Conservation (phyloP, 108 stramenopile genomes). For the Poteriospumella lacustris region DNA sequence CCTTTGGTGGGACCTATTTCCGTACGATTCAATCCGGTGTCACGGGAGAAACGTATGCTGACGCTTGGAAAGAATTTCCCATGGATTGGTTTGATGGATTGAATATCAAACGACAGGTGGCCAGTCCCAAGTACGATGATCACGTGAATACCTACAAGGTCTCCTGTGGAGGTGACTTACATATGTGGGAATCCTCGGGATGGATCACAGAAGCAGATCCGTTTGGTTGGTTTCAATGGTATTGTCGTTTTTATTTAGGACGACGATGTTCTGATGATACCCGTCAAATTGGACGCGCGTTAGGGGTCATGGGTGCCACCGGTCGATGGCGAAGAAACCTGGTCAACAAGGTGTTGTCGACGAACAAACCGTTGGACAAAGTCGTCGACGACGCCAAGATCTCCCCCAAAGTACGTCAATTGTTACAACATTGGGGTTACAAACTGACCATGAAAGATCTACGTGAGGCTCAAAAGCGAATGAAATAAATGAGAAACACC, state of each 20-base stretch:
- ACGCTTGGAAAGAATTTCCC: constrained; percentile 59
- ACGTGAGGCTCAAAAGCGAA: background rate
- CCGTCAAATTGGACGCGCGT: constrained; percentile 77
- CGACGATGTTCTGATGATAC: constrained; percentile 67
- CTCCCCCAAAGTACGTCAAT: constrained; percentile 89
- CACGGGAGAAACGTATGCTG: constrained; percentile 48
- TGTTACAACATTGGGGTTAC: constrained; percentile 89
- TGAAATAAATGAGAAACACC: no score
- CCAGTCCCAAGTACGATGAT: constrained; percentile 61
- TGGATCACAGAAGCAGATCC: constrained; percentile 83
- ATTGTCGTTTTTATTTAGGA: constrained; percentile 89
- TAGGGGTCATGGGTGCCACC: constrained; percentile 68
- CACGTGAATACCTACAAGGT: constrained; percentile 77
- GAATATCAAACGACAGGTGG: constrained; percentile 52
- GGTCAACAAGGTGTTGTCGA: constrained; percentile 65
- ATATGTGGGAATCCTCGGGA: constrained; percentile 83
- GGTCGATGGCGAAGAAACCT: constrained; percentile 84
- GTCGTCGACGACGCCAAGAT: constrained; percentile 65
- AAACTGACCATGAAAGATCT: constrained; percentile 70
- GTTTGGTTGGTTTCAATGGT: constrained; percentile 98
- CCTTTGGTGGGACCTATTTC: constrained; percentile 93
- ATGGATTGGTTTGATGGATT: constrained; percentile 73
- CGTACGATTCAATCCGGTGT: constrained; percentile 70
- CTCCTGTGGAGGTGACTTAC: constrained; percentile 81
- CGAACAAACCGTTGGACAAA: background rate